Conservation (phyloP, 176 grass and related monocot genomes). For the Luzula sylvatica region DNA sequence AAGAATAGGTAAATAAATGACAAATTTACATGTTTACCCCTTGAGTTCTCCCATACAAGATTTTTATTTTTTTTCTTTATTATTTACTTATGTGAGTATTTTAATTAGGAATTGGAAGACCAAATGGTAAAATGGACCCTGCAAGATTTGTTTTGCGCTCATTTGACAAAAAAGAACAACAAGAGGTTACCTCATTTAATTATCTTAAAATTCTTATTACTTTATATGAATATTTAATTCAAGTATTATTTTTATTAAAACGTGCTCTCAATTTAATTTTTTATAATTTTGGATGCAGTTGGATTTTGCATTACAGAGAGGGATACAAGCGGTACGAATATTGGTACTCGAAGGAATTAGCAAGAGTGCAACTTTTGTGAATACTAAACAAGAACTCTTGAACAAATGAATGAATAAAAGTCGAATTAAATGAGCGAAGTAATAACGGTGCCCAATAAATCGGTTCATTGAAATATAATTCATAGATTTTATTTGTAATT, state of each 20-base stretch:
- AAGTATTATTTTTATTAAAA: no score
- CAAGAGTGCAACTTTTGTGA: conserved; percentile 58
- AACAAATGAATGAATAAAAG: conserved; percentile 21
- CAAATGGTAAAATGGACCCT: conserved; percentile 93
- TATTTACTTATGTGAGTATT: neutral
- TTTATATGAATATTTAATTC: neutral
- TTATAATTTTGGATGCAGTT: conserved; percentile 29
- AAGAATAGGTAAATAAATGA: conserved; percentile 44
- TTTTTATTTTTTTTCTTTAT: neutral
- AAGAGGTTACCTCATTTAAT: conserved; percentile 39
- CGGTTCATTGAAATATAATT: no score
- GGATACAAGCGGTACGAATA: conserved; percentile 46
- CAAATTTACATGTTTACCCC: neutral
- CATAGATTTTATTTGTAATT: no score
- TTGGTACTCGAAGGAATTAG: conserved; percentile 61
- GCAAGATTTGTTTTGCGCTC: conserved; percentile 71
- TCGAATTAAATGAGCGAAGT: no score
- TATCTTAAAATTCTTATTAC: neutral
- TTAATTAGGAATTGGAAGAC: conserved; percentile 64
- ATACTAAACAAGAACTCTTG: conserved; percentile 35
- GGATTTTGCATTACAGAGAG: conserved; percentile 35
- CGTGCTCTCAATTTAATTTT: neutral
- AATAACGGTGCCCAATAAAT: no score
- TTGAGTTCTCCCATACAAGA: neutral
- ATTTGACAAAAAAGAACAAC: conserved; percentile 69